phyloP scores from a whole-genome alignment of 306 rosid species.

The apple (Malus domestica) region ASM211411v1 NC_041799.1:26661501-26662000 shows the following conservation, averaged over 20 bases:
- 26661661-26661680: slow-evolving; percentile 77
- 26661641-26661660: slow-evolving; percentile 56
- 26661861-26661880: background rate
- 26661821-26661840: slow-evolving; percentile 84
- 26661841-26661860: background rate
- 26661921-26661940: background rate
- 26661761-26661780: slow-evolving; percentile 58
- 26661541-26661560: slow-evolving; percentile 86
- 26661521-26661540: slow-evolving; percentile 45
- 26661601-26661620: slow-evolving; percentile 48
- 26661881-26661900: background rate
- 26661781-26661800: slow-evolving; percentile 90
- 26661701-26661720: slow-evolving; percentile 79
- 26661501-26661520: background rate
- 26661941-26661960: background rate
- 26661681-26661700: slow-evolving; percentile 95
- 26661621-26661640: slow-evolving; percentile 67
- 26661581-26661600: slow-evolving; percentile 74
- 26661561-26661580: slow-evolving; percentile 91
- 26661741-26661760: slow-evolving; percentile 70
- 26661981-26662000: slow-evolving; percentile 38
- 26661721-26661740: slow-evolving; percentile 71
- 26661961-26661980: background rate
- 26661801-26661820: slow-evolving; percentile 86
- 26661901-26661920: background rate